Base-by-base conservation (phyloP, 179 eudicot species). In the Camellia oleifera region DNA sequence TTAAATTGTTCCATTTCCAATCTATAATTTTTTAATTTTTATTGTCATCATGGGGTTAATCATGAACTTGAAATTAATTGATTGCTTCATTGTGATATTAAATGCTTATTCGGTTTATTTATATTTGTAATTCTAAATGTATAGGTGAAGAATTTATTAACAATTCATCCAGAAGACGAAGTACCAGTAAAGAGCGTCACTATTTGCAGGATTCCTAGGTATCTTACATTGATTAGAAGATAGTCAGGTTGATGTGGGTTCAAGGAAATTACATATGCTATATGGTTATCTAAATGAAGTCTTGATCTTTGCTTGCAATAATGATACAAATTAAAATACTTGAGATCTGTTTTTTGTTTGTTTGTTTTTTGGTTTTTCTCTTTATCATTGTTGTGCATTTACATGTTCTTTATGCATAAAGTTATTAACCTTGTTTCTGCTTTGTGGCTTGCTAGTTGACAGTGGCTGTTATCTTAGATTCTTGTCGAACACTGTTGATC, bases 201-300 rank as follows among this genome's bases (percentile, higher is more conserved):
- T 10, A 92, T 96, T 78, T 98, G 99, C 85, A 91, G 87, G 82
- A 90, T 96, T 80, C 99, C 99, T 50, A 91, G 94, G 98, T 92
- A 14, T 23, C 65, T 72, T 23, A 32, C 42, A 65, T 79, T 56
- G 32, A 65, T 70, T 56, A 71, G 46, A 80, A 66, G 40, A 42
- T 72, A 26, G 45, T 76, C 20, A 45, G 13, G 57, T 70, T 42
- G 61, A 23, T 81, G 40, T n/a, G 10, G 18, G 71, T 63, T 62
- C 0, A 26, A 48, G 13, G 54, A 11, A 8, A 14, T 54, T 7
- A 46, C 40, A 44, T 18, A 15, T 69, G 40, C 32, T 10, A 53
- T 48, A 5, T 53, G 32, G 32, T 14, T 67, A 9, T 26, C 11
- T 66, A 40, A 7, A 13, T 66, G 72, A 42, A 50, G 57, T 9